These are phyloP conservation scores for Erythrophleum fordii DNA, from an alignment of 306 rosid species.

Conservation along the genomic window DNA sequence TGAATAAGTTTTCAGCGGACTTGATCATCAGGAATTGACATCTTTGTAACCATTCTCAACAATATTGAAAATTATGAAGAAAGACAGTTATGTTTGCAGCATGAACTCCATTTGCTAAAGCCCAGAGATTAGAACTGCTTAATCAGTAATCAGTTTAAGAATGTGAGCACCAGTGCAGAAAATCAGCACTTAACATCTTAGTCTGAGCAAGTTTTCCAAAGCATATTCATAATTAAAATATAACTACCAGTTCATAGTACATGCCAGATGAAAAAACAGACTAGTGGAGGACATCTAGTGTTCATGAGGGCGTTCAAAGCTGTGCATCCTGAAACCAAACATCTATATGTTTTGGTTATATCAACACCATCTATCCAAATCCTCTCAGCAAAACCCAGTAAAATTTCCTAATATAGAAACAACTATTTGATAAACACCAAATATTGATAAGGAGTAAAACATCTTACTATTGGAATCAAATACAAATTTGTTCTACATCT, in stretches of 20 bases:
- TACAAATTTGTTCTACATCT: neutral
- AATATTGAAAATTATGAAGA: too few species aligned
- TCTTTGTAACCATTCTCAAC: neutral
- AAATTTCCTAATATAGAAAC: neutral
- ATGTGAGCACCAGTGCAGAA: neutral
- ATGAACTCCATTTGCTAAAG: neutral
- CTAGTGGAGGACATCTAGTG: neutral
- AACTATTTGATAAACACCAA: neutral
- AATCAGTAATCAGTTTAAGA: neutral
- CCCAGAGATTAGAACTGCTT: neutral
- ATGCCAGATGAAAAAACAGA: neutral
- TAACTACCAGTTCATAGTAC: neutral
- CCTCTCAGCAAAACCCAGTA: neutral
- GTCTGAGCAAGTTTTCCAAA: neutral
- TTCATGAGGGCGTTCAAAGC: neutral
- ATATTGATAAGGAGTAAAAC: neutral
- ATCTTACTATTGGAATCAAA: too few species aligned
- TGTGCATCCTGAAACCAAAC: neutral
- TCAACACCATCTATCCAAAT: neutral
- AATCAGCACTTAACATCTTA: neutral
- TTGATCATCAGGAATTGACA: conserved; percentile 15
- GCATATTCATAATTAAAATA: neutral
- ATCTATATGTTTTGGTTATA: neutral
- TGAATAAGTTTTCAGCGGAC: conserved; percentile 36
- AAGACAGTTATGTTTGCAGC: neutral